These are phyloP conservation scores for Gremmenia infestans DNA, from an alignment of 2,329 filamentous ascomycete species.

Conservation along the genomic window DNA sequence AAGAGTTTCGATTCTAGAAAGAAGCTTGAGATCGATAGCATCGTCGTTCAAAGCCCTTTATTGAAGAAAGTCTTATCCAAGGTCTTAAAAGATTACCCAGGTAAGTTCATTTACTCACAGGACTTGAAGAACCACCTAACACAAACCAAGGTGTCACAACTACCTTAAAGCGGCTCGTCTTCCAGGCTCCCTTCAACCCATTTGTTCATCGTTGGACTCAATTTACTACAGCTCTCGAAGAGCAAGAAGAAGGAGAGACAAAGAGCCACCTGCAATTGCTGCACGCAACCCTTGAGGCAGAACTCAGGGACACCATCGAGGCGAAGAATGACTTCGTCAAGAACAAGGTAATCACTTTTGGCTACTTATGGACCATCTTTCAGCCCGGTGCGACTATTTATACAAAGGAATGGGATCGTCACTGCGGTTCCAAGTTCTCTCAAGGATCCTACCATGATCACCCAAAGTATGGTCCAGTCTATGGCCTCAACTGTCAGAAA, in stretches of 20 bases:
- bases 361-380: slow-evolving; percentile 51
- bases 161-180: slow-evolving; percentile 54
- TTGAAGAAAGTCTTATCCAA: slow-evolving; percentile 52
- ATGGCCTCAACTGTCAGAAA: slow-evolving; percentile 37
- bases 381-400: slow-evolving; percentile 41
- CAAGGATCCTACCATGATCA: slow-evolving; percentile 29
- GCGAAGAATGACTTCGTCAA: slow-evolving; percentile 46
- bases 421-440: slow-evolving; percentile 37
- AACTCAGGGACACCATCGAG: slow-evolving; percentile 47
- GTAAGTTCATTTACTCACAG: slow-evolving; percentile 1
- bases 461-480: slow-evolving; percentile 34
- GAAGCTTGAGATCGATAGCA: slow-evolving; percentile 55
- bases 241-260: slow-evolving; percentile 38
- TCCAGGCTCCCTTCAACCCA: slow-evolving; percentile 54
- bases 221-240: slow-evolving; percentile 39
- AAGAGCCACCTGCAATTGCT: slow-evolving; percentile 45
- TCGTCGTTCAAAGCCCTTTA: slow-evolving; percentile 58
- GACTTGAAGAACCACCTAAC: slow-evolving; percentile 23
- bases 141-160: slow-evolving; percentile 56
- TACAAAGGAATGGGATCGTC: slow-evolving; percentile 36
- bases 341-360: slow-evolving; percentile 49
- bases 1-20: slow-evolving; percentile 55
- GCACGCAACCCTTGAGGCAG: slow-evolving; percentile 42
- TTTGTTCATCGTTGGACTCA: slow-evolving; percentile 62
- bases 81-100: slow-evolving; percentile 19